Percentiles rank a stretch among this genome's conserved stretches.
These are phyloP conservation scores for Apocynum venetum DNA, from an alignment of 257 asterid species.

Conservation along the genomic window DNA sequence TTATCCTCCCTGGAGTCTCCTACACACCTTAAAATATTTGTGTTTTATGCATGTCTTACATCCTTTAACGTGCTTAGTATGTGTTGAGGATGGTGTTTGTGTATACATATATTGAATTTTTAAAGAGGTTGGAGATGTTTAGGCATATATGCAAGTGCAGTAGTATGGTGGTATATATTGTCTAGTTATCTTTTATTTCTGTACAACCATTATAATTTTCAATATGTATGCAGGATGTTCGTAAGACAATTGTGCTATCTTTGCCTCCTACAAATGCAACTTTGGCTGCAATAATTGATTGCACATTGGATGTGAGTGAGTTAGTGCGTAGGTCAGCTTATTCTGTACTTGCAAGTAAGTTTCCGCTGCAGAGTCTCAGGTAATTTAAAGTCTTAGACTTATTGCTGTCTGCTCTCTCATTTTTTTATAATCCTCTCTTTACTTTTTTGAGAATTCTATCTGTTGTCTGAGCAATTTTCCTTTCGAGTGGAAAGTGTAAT, in stretches of 20 bases:
- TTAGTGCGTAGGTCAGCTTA: slow-evolving; percentile 86
- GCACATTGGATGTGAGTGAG: slow-evolving; percentile 85
- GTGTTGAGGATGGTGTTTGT: not conserved
- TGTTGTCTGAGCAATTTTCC: not conserved
- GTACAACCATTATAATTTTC: not conserved
- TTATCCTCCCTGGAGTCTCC: not conserved
- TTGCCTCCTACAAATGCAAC: slow-evolving; percentile 81
- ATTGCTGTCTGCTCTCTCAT: not conserved
- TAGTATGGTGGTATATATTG: not conserved
- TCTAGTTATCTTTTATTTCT: not conserved
- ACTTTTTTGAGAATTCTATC: not conserved
- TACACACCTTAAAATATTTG: not conserved
- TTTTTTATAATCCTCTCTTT: not conserved
- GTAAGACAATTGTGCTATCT: slow-evolving; percentile 72
- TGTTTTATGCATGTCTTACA: not conserved
- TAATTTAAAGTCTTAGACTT: slow-evolving; percentile 24
- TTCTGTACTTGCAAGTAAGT: slow-evolving; percentile 68
- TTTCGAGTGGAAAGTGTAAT: not conserved
- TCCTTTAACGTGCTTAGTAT: not conserved
- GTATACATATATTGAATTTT: not conserved
- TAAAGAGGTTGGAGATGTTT: not conserved
- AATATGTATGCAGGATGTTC: slow-evolving; percentile 67
- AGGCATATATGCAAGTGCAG: not conserved
- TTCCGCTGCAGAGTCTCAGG: slow-evolving; percentile 93
- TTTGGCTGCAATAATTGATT: slow-evolving; percentile 57